Evolutionary conservation across 2,329 filamentous ascomycete genomes (phyloP).

Genomic region (Zasmidium citrigriseum): DNA sequence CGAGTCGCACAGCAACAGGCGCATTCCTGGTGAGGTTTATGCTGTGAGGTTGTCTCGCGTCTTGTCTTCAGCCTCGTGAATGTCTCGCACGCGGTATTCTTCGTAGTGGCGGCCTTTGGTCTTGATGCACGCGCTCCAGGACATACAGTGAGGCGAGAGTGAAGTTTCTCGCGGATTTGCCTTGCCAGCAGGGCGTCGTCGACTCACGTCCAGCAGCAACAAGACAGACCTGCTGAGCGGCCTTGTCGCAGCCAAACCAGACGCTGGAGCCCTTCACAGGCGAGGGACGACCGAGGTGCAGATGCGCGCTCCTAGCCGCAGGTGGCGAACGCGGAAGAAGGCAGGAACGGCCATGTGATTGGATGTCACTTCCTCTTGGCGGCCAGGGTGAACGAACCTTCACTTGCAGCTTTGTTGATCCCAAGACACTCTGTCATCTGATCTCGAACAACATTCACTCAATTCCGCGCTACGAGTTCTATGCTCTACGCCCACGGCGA

Average conservation of each 20-base stretch:
- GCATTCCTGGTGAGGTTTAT: neutral
- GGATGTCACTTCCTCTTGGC: neutral
- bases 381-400: neutral
- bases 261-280: conserved; percentile 10
- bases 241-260: conserved; percentile 7
- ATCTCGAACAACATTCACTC: too few species aligned
- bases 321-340: conserved; percentile 2
- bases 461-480: neutral
- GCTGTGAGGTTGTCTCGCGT: neutral
- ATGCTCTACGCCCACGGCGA: neutral
- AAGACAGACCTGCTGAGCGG: conserved; percentile 3
- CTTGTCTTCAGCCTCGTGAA: neutral
- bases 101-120: neutral
- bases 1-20: neutral
- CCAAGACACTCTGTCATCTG: neutral
- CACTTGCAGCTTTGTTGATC: neutral
- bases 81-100: neutral
- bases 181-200: neutral
- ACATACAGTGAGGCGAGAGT: neutral
- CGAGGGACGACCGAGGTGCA: conserved; percentile 12
- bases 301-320: conserved; percentile 2
- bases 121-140: neutral
- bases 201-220: neutral
- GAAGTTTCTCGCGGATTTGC: neutral
- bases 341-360: conserved; percentile 5